These are phyloP conservation scores for Triadica sebifera DNA, from an alignment of 345 rosid species.

Conservation along the genomic window DNA sequence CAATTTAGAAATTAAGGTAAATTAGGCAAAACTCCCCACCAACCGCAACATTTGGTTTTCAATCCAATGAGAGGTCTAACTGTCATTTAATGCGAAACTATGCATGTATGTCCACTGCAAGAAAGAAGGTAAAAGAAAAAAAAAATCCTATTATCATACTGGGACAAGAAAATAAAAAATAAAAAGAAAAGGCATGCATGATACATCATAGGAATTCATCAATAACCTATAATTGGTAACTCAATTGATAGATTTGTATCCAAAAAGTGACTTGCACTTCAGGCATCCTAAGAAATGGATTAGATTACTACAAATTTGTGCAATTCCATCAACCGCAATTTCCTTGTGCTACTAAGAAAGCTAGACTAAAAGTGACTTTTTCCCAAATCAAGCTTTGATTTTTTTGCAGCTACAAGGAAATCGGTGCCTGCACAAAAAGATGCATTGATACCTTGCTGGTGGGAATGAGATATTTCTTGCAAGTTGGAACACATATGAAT, in stretches of 20 bases:
- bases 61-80: no score
- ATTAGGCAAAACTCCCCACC: no score
- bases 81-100: no score
- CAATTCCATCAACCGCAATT: neutral
- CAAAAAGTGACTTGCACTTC: neutral
- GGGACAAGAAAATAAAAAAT: no score
- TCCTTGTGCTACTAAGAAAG: neutral
- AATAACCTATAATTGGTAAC: neutral
- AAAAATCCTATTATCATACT: no score
- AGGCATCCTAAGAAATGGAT: neutral
- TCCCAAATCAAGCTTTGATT: neutral
- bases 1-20: no score
- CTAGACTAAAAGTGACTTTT: neutral
- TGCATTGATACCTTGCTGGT: neutral
- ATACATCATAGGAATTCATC: neutral
- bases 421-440: neutral
- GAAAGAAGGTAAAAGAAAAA: no score
- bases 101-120: no score
- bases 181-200: no score
- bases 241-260: neutral
- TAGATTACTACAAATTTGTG: neutral
- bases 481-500: conserved; percentile 1
- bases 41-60: no score
- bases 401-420: neutral
- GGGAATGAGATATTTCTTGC: neutral